Conservation (phyloP, 2,329 filamentous ascomycete genomes). For the Colletotrichum sp. region DNA sequence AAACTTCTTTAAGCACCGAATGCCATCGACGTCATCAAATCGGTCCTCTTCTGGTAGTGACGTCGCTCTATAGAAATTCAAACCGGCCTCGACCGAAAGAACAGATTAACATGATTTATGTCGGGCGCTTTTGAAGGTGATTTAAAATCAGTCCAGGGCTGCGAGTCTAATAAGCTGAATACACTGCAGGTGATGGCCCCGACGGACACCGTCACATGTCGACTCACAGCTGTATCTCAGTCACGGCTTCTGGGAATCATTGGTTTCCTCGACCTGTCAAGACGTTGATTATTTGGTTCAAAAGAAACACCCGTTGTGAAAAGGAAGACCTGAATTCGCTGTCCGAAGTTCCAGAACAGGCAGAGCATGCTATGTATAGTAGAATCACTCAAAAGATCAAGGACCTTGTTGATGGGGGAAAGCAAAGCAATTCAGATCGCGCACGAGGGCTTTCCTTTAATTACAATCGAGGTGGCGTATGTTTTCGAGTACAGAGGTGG, state of each 20-base stretch:
- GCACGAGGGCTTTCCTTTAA: fast-evolving
- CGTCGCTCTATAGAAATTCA: neutral
- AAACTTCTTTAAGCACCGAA: neutral
- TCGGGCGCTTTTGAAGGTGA: fast-evolving
- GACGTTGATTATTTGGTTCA: neutral
- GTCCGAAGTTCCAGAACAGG: neutral
- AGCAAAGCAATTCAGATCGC: neutral
- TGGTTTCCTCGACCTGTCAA: neutral
- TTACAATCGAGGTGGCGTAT: fast-evolving
- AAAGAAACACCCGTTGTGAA: fast-evolving
- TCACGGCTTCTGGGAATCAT: fast-evolving
- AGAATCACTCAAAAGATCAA: fast-evolving
- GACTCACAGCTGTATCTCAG: neutral
- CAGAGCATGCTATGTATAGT: neutral
- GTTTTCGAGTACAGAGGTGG: too few relatives aligned
- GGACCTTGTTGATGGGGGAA: fast-evolving
- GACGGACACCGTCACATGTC: neutral
- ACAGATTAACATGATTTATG: fast-evolving
- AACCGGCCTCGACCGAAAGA: neutral
- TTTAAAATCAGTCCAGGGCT: fast-evolving
- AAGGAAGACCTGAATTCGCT: neutral
- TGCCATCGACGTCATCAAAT: neutral
- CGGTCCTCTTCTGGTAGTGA: fast-evolving
- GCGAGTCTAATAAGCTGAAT: fast-evolving
- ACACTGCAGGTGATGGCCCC: neutral